Evolutionary conservation across 306 rosid genomes (phyloP).

Genomic region (Vicia faba): DNA sequence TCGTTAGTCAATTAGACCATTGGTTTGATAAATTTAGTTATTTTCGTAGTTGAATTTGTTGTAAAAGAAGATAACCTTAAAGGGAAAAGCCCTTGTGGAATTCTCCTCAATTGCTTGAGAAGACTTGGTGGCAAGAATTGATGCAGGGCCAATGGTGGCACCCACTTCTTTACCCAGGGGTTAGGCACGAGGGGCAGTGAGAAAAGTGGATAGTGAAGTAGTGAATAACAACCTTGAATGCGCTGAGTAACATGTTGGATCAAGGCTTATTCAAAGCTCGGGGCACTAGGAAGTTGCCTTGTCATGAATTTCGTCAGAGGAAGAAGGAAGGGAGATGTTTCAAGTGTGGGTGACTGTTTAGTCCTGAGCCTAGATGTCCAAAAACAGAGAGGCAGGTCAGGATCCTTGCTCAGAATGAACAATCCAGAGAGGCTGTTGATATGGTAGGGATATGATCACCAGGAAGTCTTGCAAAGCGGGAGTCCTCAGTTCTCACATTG

Average conservation of each 20-base stretch:
- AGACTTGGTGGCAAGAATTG: background rate
- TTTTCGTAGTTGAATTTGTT: background rate
- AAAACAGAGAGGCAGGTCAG: background rate
- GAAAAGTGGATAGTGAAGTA: background rate
- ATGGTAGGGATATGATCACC: background rate
- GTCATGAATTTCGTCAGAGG: background rate
- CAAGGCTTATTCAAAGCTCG: background rate
- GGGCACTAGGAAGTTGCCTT: background rate
- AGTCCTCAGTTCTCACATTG: background rate
- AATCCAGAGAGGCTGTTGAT: background rate
- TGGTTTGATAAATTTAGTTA: background rate
- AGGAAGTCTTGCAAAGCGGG: background rate
- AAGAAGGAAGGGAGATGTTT: background rate
- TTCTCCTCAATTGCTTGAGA: background rate
- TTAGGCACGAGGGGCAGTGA: background rate
- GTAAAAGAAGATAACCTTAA: background rate
- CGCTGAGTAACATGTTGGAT: background rate
- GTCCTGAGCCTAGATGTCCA: background rate
- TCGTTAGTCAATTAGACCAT: background rate
- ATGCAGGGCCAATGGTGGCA: background rate
- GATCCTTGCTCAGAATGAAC: background rate
- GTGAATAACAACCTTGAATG: background rate
- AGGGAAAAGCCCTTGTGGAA: background rate
- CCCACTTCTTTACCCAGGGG: background rate
- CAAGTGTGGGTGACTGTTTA: background rate